Evolutionary conservation across 371 early-diverging fungal species (phyloP).

Genomic region (Mortierella sp.): DNA sequence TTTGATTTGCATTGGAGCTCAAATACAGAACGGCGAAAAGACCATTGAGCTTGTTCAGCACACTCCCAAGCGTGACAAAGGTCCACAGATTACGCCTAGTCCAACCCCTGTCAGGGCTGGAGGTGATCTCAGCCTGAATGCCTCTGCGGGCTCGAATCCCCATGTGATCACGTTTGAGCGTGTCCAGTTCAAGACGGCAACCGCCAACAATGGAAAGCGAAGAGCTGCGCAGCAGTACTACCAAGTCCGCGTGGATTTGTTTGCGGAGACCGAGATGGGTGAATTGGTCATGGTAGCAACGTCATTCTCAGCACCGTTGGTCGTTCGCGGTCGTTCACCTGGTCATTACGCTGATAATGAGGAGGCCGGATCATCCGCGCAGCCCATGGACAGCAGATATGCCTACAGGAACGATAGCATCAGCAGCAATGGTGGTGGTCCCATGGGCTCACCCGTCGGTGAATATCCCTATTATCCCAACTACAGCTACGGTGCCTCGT

Average conservation of each 20-base stretch:
- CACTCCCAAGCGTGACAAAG: constrained; percentile 95
- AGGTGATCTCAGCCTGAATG: constrained; percentile 64
- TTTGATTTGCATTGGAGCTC: constrained; percentile 78
- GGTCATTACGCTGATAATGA: constrained; percentile 87
- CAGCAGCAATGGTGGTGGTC: constrained; percentile 33
- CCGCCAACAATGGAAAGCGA: constrained; percentile 93
- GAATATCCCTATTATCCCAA: constrained; percentile 42
- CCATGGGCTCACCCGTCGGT: constrained; percentile 10
- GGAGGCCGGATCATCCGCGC: constrained; percentile 29
- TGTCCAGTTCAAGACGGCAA: constrained; percentile 95
- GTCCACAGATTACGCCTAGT: constrained; percentile 82
- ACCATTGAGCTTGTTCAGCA: constrained; percentile 90
- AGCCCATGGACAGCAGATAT: constrained; percentile 25
- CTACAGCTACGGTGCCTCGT: constrained; percentile 39
- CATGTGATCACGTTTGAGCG: constrained; percentile 88
- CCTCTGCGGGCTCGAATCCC: constrained; percentile 62
- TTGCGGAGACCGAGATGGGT: constrained; percentile 70
- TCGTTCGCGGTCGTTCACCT: constrained; percentile 94
- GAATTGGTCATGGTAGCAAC: constrained; percentile 70
- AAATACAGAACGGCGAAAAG: constrained; percentile 78
- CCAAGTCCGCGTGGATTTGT: constrained; percentile 76
- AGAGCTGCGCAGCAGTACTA: constrained; percentile 94
- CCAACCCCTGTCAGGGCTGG: constrained; percentile 72
- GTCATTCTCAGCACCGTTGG: constrained; percentile 82
- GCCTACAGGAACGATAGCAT: constrained; percentile 46